These are phyloP conservation scores for Gnomoniopsis sp. DNA, from an alignment of 2,329 filamentous ascomycete genomes.

Conservation along the genomic window DNA sequence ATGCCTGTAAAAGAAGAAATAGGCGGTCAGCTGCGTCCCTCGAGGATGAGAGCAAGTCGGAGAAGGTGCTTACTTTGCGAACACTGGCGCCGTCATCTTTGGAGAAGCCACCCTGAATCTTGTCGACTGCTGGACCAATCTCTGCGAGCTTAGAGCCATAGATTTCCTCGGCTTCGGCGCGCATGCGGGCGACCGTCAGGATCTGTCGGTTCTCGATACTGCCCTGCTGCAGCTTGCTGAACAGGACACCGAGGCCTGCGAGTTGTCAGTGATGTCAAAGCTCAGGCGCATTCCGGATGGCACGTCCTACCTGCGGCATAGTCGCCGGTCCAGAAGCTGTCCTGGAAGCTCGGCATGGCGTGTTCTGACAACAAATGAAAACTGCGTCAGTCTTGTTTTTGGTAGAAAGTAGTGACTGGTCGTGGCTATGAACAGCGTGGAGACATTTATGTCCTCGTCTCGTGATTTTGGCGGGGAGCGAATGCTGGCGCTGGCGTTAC, in stretches of 20 bases:
- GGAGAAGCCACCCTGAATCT: slow-evolving; percentile 76
- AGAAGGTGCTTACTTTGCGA: slow-evolving; percentile 66
- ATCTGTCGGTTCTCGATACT: slow-evolving; percentile 94
- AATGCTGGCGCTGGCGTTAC: neutral
- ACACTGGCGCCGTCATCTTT: slow-evolving; percentile 95
- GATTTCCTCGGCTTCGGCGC: slow-evolving; percentile 89
- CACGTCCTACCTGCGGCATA: slow-evolving; percentile 77
- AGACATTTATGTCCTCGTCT: slow-evolving; percentile 15
- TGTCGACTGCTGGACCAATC: slow-evolving; percentile 79
- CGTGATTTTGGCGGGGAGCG: neutral
- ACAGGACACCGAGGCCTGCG: slow-evolving; percentile 82
- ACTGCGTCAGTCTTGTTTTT: slow-evolving; percentile 9
- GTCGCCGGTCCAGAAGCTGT: slow-evolving; percentile 97
- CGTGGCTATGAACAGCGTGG: slow-evolving; percentile 15
- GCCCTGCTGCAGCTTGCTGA: slow-evolving; percentile 94
- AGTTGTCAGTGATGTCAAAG: slow-evolving; percentile 18
- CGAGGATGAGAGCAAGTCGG: neutral
- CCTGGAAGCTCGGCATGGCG: slow-evolving; percentile 83
- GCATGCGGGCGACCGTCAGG: slow-evolving; percentile 84
- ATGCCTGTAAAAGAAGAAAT: slow-evolving; percentile 67
- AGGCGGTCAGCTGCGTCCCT: slow-evolving; percentile 17
- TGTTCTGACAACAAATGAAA: slow-evolving; percentile 15
- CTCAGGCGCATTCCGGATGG: neutral
- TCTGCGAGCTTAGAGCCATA: slow-evolving; percentile 80
- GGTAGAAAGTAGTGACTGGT: slow-evolving; percentile 8